Evolutionary conservation across 139 green algal species (phyloP), one percentile per base, ranked within the genome.

Genomic region (Coelastrella sp.): DNA sequence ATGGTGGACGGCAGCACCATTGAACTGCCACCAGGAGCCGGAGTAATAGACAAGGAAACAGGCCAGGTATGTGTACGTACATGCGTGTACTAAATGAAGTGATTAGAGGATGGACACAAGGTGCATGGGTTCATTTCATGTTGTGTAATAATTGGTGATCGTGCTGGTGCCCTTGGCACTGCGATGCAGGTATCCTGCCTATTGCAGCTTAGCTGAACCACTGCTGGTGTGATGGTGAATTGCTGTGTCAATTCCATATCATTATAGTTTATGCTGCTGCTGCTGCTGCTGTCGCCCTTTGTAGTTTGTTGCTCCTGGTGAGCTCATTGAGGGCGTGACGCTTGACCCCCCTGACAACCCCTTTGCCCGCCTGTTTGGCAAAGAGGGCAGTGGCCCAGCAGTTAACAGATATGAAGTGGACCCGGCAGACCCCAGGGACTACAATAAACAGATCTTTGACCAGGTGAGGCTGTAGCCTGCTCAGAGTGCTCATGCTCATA

Each of bases 371-470:
- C 81, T 91, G 27, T 25, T 91, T 61, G 85, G 85, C 72, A 73
- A 35, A 57, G 10, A 24, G 35, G 10, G 25, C 7, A 12, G 8
- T 24, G 25, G 7, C 4, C 24, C 63, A 4, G 49, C 57, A 61
- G 14, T 60, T 25, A 87, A 87, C 82, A 76, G 63, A 68, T 82
- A 65, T 14, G 88, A 91, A 74, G 81, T 94, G 24, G 91, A 94
- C 74, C 86, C 90, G 7, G 58, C 9, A 49, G 91, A 94, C 81
- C 85, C 85, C 6, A 75, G 89, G 58, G 78, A 89, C 20, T 92
- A 80, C 60, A 83, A 90, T 57, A 76, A 82, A 65, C 91, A 94
- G 89, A 83, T 94, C 56, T 88, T 59, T 66, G 91, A 94, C 76
- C 91, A 93, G 91, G 87, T 91, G 78, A 14, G 35, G 35, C 1